Evolutionary conservation across 2,329 filamentous ascomycete genomes (phyloP).

Genomic region (Fusarium haematococcum): DNA sequence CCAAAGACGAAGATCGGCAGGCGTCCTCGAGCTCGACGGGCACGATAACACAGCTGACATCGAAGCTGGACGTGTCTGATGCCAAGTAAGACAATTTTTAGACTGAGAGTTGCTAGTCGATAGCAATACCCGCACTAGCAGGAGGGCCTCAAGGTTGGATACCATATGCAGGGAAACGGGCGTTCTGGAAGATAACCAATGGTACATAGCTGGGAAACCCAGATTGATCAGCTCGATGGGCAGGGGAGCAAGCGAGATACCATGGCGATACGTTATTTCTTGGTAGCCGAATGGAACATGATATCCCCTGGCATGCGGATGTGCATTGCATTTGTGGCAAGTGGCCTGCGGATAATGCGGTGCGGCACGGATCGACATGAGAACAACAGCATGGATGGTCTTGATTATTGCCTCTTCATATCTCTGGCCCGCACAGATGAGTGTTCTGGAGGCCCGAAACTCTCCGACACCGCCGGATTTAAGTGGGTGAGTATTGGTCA

Average conservation of each 20-base stretch:
- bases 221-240: slow-evolving; percentile 10
- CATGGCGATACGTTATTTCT: neutral
- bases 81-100: neutral
- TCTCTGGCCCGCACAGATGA: neutral
- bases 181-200: slow-evolving; percentile 7
- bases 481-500: neutral
- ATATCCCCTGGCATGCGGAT: neutral
- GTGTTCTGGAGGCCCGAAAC: neutral
- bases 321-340: neutral
- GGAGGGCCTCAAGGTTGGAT: slow-evolving; percentile 1
- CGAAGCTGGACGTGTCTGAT: slow-evolving; percentile 36
- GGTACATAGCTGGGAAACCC: neutral
- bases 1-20: slow-evolving; percentile 11
- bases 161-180: slow-evolving; percentile 2
- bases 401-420: neutral
- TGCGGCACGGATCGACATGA: neutral
- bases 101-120: neutral
- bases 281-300: slow-evolving; percentile 1
- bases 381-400: neutral
- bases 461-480: neutral
- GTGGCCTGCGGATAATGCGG: neutral
- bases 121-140: neutral
- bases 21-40: slow-evolving; percentile 23
- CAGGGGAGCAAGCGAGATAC: slow-evolving; percentile 10
- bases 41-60: slow-evolving; percentile 39